Base-by-base conservation (phyloP, 345 rosid species). In the Populus simonii region DNA sequence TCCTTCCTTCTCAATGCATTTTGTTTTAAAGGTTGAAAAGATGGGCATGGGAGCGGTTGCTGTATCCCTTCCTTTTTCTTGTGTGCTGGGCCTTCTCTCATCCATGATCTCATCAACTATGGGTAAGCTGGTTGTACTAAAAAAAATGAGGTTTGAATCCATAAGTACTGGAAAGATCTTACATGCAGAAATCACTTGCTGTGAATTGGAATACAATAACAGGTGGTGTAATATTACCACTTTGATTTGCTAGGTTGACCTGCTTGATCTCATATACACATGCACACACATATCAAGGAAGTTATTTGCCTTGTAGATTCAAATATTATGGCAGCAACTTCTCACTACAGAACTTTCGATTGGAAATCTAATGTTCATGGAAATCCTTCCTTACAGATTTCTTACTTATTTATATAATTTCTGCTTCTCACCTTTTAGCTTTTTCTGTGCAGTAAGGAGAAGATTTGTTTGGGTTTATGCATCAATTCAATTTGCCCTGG, bases 391-490 rank as follows among this genome's bases (percentile, higher is more conserved):
- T 27, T 20, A 20, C 20, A n/a, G 65, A 51, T 45, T 18, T n/a
- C 27, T 68, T n/a, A 43, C 35, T 75, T 11, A 22, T 17, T 4
- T 25, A 9, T 7, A 45, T 23, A 20, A 36, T 71, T 69, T 23
- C 22, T 1, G 17, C 43, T 55, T 31, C 79, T 76, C 71, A 55
- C 13, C 25, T 39, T 49, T 72, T 71, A 17, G 59, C 43, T 16
- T 84, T 66, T 80, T 73, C 69, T 75, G 33, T 87, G 80, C 89
- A 95, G 97, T 92, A 73, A 87, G 74, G 69, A 90, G 97, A 88
- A 89, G 96, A 88, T 92, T 87, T 73, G 83, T 93, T 55, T 95
- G 99, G 99, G 85, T 93, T 59, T 93, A 93, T 47, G 96, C 98
- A 33, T 85, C 92, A 33, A 65, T 91, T 67, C 99, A 93, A 78